Conservation (phyloP, 495 filamentous ascomycete species). For the Extremus antarcticus region DNA sequence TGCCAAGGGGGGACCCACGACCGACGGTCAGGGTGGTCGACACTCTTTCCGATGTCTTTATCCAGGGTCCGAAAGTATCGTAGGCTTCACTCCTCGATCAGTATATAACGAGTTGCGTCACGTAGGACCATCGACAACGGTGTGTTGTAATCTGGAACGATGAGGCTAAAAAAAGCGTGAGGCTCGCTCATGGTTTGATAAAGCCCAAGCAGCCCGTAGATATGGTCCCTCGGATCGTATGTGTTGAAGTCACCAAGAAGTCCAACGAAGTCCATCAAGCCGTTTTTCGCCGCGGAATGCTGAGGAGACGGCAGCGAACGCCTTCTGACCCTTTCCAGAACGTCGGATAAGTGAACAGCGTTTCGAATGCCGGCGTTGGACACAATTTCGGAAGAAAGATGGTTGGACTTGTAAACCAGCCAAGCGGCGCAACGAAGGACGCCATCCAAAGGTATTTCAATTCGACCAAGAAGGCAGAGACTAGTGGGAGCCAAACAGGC, state of each 20-base stretch:
- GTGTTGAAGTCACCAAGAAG: not conserved
- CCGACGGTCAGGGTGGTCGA: too few relatives aligned
- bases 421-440: not conserved
- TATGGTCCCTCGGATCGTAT: not conserved
- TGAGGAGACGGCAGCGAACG: not conserved
- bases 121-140: not conserved
- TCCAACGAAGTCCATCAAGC: too few relatives aligned
- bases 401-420: not conserved
- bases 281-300: not conserved
- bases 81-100: not conserved
- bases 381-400: not conserved
- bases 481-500: not conserved
- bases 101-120: not conserved
- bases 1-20: too few relatives aligned
- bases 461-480: not conserved
- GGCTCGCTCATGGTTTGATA: not conserved
- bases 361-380: not conserved
- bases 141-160: not conserved
- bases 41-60: too few relatives aligned
- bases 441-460: not conserved
- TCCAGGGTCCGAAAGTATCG: too few relatives aligned
- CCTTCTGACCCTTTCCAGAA: not conserved
- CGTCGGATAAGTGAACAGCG: not conserved
- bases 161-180: not conserved
- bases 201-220: not conserved